phyloP scores from a whole-genome alignment of 257 asterid genomes.

The Gentiana macrophylla region DNA sequence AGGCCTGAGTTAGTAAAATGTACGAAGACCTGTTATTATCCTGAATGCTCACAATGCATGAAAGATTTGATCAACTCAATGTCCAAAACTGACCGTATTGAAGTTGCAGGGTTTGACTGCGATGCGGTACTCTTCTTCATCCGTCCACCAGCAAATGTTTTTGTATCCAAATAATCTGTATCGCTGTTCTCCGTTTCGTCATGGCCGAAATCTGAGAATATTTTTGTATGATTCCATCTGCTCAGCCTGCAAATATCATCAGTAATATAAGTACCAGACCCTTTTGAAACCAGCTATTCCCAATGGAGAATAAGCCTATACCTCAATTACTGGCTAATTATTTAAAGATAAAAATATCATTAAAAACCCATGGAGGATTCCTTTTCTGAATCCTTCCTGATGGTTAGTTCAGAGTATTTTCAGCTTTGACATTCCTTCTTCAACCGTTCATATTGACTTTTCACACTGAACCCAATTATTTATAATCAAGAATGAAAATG shows the following conservation, averaged over 20 bases:
- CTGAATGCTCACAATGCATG: background rate
- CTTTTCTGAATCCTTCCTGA: too few species aligned
- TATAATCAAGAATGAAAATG: too few species aligned
- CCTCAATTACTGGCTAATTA: too few species aligned
- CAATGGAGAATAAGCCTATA: too few species aligned
- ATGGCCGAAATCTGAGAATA: conserved; percentile 78
- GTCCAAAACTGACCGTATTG: conserved; percentile 41
- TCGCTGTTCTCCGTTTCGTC: conserved; percentile 46
- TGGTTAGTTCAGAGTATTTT: too few species aligned
- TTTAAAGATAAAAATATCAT: too few species aligned
- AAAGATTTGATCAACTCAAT: background rate
- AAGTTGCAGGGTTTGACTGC: conserved; percentile 34
- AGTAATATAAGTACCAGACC: background rate
- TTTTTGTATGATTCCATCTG: conserved; percentile 82
- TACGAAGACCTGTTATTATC: background rate
- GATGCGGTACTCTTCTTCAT: conserved; percentile 31
- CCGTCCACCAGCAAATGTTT: conserved; percentile 30
- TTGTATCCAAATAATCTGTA: conserved; percentile 30
- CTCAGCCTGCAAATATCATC: conserved; percentile 50
- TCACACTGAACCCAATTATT: too few species aligned
- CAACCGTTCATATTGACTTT: too few species aligned
- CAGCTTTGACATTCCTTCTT: too few species aligned
- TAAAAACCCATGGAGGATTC: too few species aligned
- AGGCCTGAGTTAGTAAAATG: conserved; percentile 28
- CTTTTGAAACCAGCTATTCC: too few species aligned